Evolutionary conservation across 495 filamentous ascomycete species (phyloP).

Genomic region (Neurospora tetraspora): DNA sequence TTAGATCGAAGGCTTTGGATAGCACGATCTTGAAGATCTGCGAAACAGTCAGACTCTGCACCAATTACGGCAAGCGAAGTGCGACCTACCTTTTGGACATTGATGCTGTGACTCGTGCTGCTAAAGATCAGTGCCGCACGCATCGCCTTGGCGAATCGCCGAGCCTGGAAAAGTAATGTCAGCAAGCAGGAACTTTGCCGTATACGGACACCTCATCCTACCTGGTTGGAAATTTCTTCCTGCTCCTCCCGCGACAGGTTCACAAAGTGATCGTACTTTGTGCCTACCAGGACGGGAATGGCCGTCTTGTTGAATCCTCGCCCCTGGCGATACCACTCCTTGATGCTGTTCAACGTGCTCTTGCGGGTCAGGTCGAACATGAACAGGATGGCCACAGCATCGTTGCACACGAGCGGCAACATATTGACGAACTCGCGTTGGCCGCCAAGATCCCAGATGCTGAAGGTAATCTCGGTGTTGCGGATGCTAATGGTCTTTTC

Average conservation of each 20-base stretch:
- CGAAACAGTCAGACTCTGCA: background rate
- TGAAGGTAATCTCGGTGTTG: slow-evolving; percentile 99
- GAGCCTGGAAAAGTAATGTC: slow-evolving; percentile 49
- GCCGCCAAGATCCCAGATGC: slow-evolving; percentile 96
- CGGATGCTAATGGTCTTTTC: slow-evolving; percentile 99
- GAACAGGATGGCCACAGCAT: slow-evolving; percentile 95
- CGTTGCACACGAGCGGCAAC: slow-evolving; percentile 96
- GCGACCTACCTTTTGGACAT: slow-evolving; percentile 82
- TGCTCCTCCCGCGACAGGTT: slow-evolving; percentile 96
- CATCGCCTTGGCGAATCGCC: slow-evolving; percentile 96
- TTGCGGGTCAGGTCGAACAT: slow-evolving; percentile 99
- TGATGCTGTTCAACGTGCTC: slow-evolving; percentile 96
- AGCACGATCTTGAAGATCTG: slow-evolving; percentile 99
- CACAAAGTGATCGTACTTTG: slow-evolving; percentile 98
- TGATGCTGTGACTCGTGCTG: slow-evolving; percentile 97
- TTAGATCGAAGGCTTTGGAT: slow-evolving; percentile 95
- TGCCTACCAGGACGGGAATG: slow-evolving; percentile 92
- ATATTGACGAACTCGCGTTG: slow-evolving; percentile 99
- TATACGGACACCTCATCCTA: slow-evolving; percentile 19
- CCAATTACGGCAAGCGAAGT: background rate
- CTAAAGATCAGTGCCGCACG: slow-evolving; percentile 94
- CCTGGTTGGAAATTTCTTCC: slow-evolving; percentile 94
- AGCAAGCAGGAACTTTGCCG: slow-evolving; percentile 1
- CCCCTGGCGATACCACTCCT: slow-evolving; percentile 98
- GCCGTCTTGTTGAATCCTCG: slow-evolving; percentile 99